Conservation (phyloP, 2,329 filamentous ascomycete species). For the Penicillium occitanis region DNA sequence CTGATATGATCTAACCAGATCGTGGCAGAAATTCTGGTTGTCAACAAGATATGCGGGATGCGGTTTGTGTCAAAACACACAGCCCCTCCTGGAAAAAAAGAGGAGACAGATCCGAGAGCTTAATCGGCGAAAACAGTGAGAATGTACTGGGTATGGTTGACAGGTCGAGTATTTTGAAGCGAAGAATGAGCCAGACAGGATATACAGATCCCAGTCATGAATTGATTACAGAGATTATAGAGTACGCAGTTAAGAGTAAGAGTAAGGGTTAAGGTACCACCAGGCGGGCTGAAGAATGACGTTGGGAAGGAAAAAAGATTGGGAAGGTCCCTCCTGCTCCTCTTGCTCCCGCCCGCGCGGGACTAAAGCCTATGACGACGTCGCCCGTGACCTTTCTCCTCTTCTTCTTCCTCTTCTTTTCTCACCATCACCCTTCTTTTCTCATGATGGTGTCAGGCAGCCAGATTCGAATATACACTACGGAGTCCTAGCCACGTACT, state of each 20-base stretch:
- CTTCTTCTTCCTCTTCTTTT: background rate
- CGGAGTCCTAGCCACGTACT: background rate
- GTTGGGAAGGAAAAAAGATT: background rate
- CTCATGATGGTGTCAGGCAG: background rate
- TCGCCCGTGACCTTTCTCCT: background rate
- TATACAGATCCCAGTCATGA: background rate
- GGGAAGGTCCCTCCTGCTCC: background rate
- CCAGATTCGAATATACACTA: background rate
- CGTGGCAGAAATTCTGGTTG: background rate
- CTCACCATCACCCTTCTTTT: background rate
- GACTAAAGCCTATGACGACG: constrained; percentile 12
- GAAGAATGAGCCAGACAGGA: background rate
- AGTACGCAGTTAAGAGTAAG: background rate
- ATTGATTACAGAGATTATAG: background rate
- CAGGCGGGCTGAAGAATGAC: background rate
- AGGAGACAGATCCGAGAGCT: constrained; percentile 4
- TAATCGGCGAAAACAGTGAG: background rate
- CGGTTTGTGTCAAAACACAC: constrained; percentile 1
- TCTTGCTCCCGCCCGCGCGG: constrained; percentile 1
- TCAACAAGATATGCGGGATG: constrained; percentile 8
- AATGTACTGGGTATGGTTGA: background rate
- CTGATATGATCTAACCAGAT: background rate
- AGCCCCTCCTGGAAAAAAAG: constrained; percentile 10
- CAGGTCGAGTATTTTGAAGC: background rate
- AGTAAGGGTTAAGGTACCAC: background rate